Percentiles rank a stretch among this genome's conserved stretches.
Evolutionary conservation across 805 yeast genomes (phyloP).

Genomic region (Diddensiella transvaalensis): DNA sequence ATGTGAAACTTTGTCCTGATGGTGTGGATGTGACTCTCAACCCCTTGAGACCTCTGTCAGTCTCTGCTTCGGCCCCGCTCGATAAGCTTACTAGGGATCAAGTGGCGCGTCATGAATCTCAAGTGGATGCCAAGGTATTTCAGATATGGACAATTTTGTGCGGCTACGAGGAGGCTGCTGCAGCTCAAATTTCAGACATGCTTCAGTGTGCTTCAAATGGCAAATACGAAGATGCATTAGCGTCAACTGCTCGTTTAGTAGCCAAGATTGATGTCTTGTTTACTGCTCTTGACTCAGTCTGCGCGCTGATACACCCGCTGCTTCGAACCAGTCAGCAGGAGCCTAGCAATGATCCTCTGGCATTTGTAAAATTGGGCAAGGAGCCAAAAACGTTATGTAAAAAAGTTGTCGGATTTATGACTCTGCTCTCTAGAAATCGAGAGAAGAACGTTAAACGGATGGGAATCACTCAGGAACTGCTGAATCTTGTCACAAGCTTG

Average conservation of each 20-base stretch:
- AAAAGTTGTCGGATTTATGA: conserved; percentile 83
- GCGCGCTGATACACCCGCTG: conserved; percentile 25
- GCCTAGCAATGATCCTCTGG: conserved; percentile 12
- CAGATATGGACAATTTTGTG: conserved; percentile 85
- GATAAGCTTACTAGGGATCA: conserved; percentile 16
- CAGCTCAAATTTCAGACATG: conserved; percentile 88
- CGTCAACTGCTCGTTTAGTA: conserved; percentile 68
- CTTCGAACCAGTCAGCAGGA: conserved; percentile 12
- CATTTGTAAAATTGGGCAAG: conserved; percentile 30
- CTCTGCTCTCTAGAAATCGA: conserved; percentile 61
- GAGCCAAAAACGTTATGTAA: conserved; percentile 88
- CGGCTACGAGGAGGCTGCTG: conserved; percentile 85
- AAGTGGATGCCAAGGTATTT: conserved; percentile 55
- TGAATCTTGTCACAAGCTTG: conserved; percentile 80
- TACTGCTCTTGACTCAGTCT: conserved; percentile 60
- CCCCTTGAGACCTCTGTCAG: conserved; percentile 18
- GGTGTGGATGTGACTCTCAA: conserved; percentile 16
- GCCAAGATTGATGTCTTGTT: conserved; percentile 73
- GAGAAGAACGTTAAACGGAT: conserved; percentile 21
- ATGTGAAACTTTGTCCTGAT: conserved; percentile 58
- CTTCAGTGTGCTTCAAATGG: conserved; percentile 75
- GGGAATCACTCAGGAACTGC: conserved; percentile 39
- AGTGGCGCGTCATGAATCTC: conserved; percentile 46
- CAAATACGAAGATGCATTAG: conserved; percentile 62
- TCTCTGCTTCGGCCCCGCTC: conserved; percentile 12